These are phyloP conservation scores for Hebeloma cylindrosporum DNA, from an alignment of 768 basidiomycete species.

Conservation along the genomic window DNA sequence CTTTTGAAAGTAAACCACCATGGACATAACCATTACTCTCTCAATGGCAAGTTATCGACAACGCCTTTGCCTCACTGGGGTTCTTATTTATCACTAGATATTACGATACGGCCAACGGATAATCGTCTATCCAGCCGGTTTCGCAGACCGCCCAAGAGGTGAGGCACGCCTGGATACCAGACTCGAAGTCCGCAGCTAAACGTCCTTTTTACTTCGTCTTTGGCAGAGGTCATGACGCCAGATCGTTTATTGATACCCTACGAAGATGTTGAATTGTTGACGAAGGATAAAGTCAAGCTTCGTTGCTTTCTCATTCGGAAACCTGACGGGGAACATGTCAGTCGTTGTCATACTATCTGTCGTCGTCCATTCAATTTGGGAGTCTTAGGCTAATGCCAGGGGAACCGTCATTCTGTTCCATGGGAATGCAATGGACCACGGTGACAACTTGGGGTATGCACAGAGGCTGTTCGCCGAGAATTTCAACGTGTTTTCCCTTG, in stretches of 20 bases:
- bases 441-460: slow-evolving; percentile 66
- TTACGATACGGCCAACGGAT: slow-evolving; percentile 8
- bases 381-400: slow-evolving; percentile 5
- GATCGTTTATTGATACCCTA: slow-evolving; percentile 3
- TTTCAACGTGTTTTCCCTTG: slow-evolving; percentile 86
- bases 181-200: not conserved
- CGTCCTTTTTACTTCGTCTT: not conserved
- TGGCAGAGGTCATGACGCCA: slow-evolving; percentile 1
- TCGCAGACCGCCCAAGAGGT: slow-evolving; percentile 1
- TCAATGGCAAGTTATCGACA: no score
- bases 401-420: slow-evolving; percentile 83
- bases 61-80: not conserved
- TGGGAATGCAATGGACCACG: slow-evolving; percentile 74
- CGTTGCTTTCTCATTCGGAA: slow-evolving; percentile 11
- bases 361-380: not conserved
- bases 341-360: not conserved
- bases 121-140: slow-evolving; percentile 11
- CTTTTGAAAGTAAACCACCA: no score
- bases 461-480: slow-evolving; percentile 64
- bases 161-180: not conserved
- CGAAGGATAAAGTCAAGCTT: slow-evolving; percentile 18
- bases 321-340: not conserved
- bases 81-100: not conserved
- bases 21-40: no score
- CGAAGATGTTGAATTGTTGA: slow-evolving; percentile 11